Percentiles rank a stretch among this genome's conserved stretches.
Evolutionary conservation across 495 filamentous ascomycete genomes (phyloP).

Genomic region (Penicillium soppii): DNA sequence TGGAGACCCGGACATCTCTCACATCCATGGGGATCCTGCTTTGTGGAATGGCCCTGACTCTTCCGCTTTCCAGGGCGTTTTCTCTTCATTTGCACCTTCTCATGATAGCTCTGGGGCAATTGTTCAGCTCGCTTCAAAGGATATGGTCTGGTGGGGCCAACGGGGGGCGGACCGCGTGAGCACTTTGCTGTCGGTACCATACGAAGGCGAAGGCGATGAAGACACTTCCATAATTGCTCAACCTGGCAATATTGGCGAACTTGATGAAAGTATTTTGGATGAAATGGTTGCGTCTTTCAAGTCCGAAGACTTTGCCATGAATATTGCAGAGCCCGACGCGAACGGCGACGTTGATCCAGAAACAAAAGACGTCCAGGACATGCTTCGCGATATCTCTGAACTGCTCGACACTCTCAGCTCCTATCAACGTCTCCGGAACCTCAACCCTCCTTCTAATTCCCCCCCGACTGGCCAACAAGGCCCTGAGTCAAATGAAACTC

Average conservation of each 20-base stretch:
- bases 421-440: conserved; percentile 79
- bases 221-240: conserved; percentile 34
- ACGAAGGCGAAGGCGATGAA: conserved; percentile 37
- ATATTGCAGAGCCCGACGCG: conserved; percentile 41
- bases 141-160: conserved; percentile 84
- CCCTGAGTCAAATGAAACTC: conserved; percentile 39
- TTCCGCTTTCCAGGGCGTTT: conserved; percentile 74
- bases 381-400: conserved; percentile 77
- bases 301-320: conserved; percentile 36
- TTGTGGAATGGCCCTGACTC: conserved; percentile 37
- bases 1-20: conserved; percentile 7
- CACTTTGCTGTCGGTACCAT: conserved; percentile 46
- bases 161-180: conserved; percentile 62
- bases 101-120: conserved; percentile 77
- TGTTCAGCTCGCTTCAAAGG: conserved; percentile 66
- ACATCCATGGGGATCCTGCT: conserved; percentile 30
- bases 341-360: conserved; percentile 40
- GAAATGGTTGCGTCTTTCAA: conserved; percentile 52
- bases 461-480: conserved; percentile 28
- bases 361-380: conserved; percentile 65
- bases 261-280: conserved; percentile 48
- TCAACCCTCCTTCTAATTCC: conserved; percentile 43
- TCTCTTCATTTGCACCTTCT: conserved; percentile 83
- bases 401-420: conserved; percentile 82
- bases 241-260: conserved; percentile 42